These are phyloP conservation scores for Fusarium sarcochroum DNA, from an alignment of 2,329 filamentous ascomycete species.

Conservation along the genomic window DNA sequence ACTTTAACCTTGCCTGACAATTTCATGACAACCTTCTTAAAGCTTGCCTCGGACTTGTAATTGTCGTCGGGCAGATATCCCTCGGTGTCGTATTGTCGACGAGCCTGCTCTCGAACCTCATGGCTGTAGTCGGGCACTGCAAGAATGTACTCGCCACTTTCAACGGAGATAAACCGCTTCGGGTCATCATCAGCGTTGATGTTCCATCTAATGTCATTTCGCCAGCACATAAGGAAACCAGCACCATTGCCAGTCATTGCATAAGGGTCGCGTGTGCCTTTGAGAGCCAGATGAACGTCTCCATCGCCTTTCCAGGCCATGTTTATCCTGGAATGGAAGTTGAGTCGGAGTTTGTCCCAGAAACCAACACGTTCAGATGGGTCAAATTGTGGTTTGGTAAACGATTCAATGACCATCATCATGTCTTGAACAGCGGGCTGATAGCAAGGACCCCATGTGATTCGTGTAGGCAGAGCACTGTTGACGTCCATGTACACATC, in stretches of 20 bases:
- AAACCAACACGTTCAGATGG: constrained; percentile 95
- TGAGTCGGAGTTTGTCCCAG: constrained; percentile 97
- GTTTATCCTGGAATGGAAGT: constrained; percentile 91
- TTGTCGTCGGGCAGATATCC: constrained; percentile 74
- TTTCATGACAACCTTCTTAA: constrained; percentile 99
- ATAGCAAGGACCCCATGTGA: constrained; percentile 98
- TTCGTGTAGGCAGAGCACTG: constrained; percentile 89
- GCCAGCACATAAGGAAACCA: constrained; percentile 98
- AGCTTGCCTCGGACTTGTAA: constrained; percentile 81
- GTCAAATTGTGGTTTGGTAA: constrained; percentile 95
- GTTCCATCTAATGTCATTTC: constrained; percentile 90
- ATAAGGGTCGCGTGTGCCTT: constrained; percentile 93
- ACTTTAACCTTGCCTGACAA: constrained; percentile 95
- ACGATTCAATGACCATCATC: constrained; percentile 99
- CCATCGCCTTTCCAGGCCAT: constrained; percentile 96
- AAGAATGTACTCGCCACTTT: constrained; percentile 94
- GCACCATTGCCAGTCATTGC: constrained; percentile 92
- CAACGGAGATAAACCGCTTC: constrained; percentile 93
- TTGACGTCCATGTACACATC: constrained; percentile 94
- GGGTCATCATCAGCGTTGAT: constrained; percentile 89
- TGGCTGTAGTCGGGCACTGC: constrained; percentile 95
- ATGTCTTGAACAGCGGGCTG: constrained; percentile 98
- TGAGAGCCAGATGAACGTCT: constrained; percentile 92
- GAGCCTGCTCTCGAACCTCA: constrained; percentile 78
- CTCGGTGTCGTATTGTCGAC: constrained; percentile 66